Conservation (phyloP, 2,329 filamentous ascomycete genomes). For the Podosphaera xanthii region DNA sequence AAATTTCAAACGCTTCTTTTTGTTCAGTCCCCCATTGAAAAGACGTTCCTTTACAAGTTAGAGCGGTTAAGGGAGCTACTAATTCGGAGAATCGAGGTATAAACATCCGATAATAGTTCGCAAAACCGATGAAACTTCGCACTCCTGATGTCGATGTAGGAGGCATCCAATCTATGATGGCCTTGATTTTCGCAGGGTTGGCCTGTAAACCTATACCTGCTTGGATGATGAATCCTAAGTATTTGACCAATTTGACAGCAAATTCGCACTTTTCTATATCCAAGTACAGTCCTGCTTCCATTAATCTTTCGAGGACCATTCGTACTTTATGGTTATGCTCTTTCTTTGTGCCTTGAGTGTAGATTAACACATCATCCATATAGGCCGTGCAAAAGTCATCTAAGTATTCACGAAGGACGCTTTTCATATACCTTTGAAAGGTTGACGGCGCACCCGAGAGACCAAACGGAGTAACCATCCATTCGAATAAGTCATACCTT, state of each 20-base stretch:
- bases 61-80: neutral
- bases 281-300: neutral
- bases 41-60: neutral
- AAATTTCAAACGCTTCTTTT: neutral
- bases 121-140: neutral
- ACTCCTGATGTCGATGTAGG: neutral
- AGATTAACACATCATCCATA: neutral
- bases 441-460: neutral
- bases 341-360: neutral
- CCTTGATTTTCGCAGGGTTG: neutral
- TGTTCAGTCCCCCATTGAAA: neutral
- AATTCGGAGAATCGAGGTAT: neutral
- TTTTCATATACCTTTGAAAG: neutral
- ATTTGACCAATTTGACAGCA: neutral
- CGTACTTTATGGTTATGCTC: neutral
- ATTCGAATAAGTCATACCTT: neutral
- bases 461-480: neutral
- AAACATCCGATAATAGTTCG: neutral
- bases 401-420: neutral
- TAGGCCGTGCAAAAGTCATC: neutral
- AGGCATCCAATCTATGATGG: neutral
- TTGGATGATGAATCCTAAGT: neutral
- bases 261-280: constrained; percentile 3
- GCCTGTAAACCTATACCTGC: neutral
- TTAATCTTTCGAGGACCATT: constrained; percentile 1